Evolutionary conservation across 352 stramenopile species (phyloP).

Genomic region (Pythium phragmiticola): DNA sequence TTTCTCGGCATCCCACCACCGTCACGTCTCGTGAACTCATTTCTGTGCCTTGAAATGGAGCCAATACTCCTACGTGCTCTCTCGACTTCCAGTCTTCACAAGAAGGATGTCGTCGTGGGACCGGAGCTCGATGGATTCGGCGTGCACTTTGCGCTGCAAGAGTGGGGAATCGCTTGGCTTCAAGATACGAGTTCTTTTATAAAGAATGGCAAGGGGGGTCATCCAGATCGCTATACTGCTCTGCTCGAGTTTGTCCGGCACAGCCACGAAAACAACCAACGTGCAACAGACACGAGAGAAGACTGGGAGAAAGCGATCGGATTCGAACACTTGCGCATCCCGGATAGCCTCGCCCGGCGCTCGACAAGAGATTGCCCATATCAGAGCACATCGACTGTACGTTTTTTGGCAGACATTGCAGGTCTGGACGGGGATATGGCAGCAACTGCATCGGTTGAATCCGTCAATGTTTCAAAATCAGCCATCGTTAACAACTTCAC

Average conservation of each 20-base stretch:
- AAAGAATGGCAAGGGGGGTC: background rate
- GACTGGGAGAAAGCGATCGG: slow-evolving; percentile 8
- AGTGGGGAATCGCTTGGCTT: slow-evolving; percentile 23
- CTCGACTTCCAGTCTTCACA: background rate
- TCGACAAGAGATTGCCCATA: background rate
- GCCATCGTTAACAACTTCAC: slow-evolving; percentile 25
- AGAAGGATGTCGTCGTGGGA: background rate
- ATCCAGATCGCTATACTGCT: slow-evolving; percentile 23
- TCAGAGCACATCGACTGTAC: background rate
- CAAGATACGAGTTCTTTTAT: slow-evolving; percentile 2
- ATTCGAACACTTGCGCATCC: slow-evolving; percentile 11
- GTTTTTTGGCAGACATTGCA: background rate
- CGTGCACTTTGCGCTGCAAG: slow-evolving; percentile 27
- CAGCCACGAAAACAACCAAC: background rate
- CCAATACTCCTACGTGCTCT: slow-evolving; percentile 12
- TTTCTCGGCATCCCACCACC: slow-evolving; percentile 19
- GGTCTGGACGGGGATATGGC: background rate
- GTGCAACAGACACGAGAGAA: background rate
- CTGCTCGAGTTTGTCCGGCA: slow-evolving; percentile 17
- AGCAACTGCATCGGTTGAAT: background rate
- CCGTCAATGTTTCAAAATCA: slow-evolving; percentile 3
- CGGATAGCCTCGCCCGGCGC: slow-evolving; percentile 8
- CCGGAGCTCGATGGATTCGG: slow-evolving; percentile 28
- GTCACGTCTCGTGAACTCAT: background rate
- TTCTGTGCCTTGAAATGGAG: slow-evolving; percentile 12